Conservation (phyloP, 1,284 basidiomycete species). For the Ustilago trichophora region DNA sequence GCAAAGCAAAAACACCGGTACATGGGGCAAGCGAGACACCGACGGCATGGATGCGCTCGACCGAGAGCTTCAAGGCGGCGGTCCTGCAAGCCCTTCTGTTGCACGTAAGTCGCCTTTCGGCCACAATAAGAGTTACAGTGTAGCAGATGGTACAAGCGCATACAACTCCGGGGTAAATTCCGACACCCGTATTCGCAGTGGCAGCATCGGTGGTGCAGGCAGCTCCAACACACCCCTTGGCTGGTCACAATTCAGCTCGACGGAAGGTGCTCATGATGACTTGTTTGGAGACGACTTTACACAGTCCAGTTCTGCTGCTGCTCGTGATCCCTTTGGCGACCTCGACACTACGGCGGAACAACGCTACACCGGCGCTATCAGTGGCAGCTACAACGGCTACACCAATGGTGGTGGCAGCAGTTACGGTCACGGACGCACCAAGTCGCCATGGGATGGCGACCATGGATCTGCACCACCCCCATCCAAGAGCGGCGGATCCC, state of each 20-base stretch:
- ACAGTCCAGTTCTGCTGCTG: background rate
- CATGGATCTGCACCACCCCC: constrained; percentile 20
- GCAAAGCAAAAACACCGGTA: constrained; percentile 19
- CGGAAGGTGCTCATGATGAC: constrained; percentile 18
- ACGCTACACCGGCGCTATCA: constrained; percentile 6
- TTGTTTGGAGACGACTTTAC: constrained; percentile 21
- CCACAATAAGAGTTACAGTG: constrained; percentile 18
- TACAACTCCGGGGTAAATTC: background rate
- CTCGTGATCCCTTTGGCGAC: constrained; percentile 30
- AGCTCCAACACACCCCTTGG: constrained; percentile 30
- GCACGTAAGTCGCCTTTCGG: constrained; percentile 14
- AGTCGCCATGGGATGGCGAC: too few relatives aligned
- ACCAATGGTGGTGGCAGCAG: too few relatives aligned
- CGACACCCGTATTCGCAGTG: constrained; percentile 14
- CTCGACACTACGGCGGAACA: constrained; percentile 8
- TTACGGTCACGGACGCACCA: too few relatives aligned
- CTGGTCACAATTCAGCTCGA: constrained; percentile 35
- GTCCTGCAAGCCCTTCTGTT: constrained; percentile 7
- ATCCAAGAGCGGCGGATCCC: constrained; percentile 16
- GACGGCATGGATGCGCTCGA: constrained; percentile 56
- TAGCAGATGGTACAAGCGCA: background rate
- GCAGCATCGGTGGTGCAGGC: constrained; percentile 13
- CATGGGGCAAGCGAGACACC: constrained; percentile 12
- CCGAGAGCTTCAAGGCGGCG: constrained; percentile 50
- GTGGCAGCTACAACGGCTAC: background rate